Base-by-base conservation (phyloP, 495 filamentous ascomycete species). In the Lasiosphaeria miniovina region DNA sequence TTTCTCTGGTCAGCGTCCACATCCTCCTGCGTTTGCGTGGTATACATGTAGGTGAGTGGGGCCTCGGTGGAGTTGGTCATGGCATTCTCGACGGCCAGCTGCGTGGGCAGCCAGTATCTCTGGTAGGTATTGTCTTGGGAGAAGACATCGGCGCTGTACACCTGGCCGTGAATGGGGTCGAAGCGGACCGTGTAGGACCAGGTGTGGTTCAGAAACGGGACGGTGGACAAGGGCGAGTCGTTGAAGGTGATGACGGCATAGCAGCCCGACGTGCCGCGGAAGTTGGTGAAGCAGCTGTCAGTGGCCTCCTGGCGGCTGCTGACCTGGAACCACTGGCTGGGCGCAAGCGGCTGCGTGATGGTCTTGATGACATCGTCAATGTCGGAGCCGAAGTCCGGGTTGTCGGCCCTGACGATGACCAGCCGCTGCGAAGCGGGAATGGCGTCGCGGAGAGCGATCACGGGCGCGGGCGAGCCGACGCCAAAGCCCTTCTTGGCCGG, bases 81-180 rank as follows among this genome's bases (percentile, higher is more conserved):
- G 48, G 64, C 64, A 46, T 66, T 66, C 31, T 66, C 60, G 32
- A 66, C 46, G 4, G 64, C 64, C 51, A 63, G 24, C 61, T 63
- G 57, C 3, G 60, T 51, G 0, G 64, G 64, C 36, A 58, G 8
- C 34, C 59, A 58, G 52, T 58, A 63, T 4, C 48, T 8, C 36
- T 66, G 60, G 6, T 58, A 14, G 51, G 36, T 48, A 24, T 57
- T 63, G 12, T 36, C 24, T 35, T 46, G 49, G 3, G 36, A 11
- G 53, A 58, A 11, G 24, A 61, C 58, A 40, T 59, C 55, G 3
- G 3, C 6, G 32, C 15, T 8, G n/a, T 17, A 14, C 38, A 12
- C 15, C 64, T 53, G 31, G 46, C 36, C 12, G 54, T 24, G 24
- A 2, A 24, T 24, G 24, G 24, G 57, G 38, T 66, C 64, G 11